Conservation (phyloP, 352 stramenopile species). For the Phytophthora europaea region DNA sequence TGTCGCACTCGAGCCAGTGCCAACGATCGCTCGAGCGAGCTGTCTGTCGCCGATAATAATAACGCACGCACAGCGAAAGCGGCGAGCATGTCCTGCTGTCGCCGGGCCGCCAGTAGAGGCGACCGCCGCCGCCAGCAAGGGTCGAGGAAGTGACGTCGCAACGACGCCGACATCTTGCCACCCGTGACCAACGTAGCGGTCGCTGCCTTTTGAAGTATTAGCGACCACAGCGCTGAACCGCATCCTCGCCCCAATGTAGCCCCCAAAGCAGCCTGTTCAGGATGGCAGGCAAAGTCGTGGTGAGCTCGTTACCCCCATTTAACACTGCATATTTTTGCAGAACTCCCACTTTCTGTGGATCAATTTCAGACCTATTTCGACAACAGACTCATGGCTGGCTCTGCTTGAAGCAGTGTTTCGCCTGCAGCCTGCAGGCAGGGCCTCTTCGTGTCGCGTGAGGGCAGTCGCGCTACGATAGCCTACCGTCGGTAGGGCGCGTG, state of each 20-base stretch:
- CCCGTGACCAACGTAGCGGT: constrained; percentile 24
- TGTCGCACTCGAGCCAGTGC: constrained; percentile 31
- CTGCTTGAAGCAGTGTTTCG: background rate
- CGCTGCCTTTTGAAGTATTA: constrained; percentile 2
- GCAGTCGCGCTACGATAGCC: background rate
- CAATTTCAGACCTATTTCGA: background rate
- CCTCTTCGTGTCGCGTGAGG: constrained; percentile 9
- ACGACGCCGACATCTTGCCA: constrained; percentile 24
- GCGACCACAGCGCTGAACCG: background rate
- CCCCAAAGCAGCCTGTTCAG: background rate
- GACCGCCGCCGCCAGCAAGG: constrained; percentile 21
- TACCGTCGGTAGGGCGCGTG: background rate
- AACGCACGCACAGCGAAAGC: constrained; percentile 14
- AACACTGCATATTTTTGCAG: constrained; percentile 36
- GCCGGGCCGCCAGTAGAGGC: constrained; percentile 6
- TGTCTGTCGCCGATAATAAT: background rate
- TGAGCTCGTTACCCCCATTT: constrained; percentile 17
- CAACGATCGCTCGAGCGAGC: constrained; percentile 8
- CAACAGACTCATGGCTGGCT: background rate
- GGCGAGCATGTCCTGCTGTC: background rate
- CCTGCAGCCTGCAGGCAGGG: background rate
- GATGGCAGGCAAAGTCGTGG: background rate
- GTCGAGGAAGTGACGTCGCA: constrained; percentile 18
- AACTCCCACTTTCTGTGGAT: background rate
- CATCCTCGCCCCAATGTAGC: background rate